phyloP scores from a whole-genome alignment of 371 early-diverging fungal species.

The Fennellomyces sp. region DNA sequence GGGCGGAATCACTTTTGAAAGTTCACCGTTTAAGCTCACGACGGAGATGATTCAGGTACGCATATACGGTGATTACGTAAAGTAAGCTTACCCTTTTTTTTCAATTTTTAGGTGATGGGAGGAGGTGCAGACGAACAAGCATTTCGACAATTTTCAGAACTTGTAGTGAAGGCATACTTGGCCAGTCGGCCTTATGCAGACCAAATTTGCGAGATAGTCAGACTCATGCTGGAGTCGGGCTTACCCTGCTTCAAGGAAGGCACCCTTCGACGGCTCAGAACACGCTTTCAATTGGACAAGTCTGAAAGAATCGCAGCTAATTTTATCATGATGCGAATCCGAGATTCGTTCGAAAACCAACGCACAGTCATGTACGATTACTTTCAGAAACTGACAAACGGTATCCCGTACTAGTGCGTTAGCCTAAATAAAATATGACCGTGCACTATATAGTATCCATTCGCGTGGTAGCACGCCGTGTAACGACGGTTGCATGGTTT shows the following conservation, averaged over 20 bases:
- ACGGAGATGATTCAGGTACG: slow-evolving; percentile 97
- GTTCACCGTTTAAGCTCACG: slow-evolving; percentile 98
- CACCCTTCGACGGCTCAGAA: slow-evolving; percentile 86
- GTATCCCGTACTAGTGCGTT: slow-evolving; percentile 43
- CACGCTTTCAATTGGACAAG: slow-evolving; percentile 91
- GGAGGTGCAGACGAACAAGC: slow-evolving; percentile 82
- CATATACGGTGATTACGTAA: slow-evolving; percentile 85
- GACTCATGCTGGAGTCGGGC: slow-evolving; percentile 94
- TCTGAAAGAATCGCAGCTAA: slow-evolving; percentile 92
- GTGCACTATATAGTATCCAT: no score
- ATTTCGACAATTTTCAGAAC: slow-evolving; percentile 87
- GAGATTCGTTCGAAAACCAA: slow-evolving; percentile 90
- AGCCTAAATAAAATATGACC: background rate
- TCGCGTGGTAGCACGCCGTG: background rate
- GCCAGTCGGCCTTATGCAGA: slow-evolving; percentile 93
- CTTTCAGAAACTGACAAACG: slow-evolving; percentile 92
- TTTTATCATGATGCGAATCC: slow-evolving; percentile 91
- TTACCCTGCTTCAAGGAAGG: slow-evolving; percentile 97
- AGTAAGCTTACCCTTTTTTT: slow-evolving; percentile 86
- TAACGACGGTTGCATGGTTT: background rate
- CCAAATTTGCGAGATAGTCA: slow-evolving; percentile 88
- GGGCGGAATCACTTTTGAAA: slow-evolving; percentile 98
- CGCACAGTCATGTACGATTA: slow-evolving; percentile 85
- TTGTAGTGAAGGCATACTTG: slow-evolving; percentile 91
- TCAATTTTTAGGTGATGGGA: slow-evolving; percentile 97